phyloP scores from a whole-genome alignment of 768 basidiomycete genomes.

The Amanita polypyramis region DNA sequence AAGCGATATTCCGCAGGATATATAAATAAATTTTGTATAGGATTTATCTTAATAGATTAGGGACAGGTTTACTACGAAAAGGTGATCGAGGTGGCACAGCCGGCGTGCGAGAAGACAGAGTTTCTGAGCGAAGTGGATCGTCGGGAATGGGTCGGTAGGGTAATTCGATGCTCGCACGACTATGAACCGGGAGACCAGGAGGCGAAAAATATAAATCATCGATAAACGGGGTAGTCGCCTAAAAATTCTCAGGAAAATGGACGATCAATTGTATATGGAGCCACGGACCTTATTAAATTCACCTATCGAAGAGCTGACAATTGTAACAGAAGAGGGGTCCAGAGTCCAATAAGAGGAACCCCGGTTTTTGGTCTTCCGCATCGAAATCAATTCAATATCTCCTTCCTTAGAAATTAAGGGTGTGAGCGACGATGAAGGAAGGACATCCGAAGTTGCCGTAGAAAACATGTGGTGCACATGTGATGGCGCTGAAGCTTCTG shows the following conservation, averaged over 20 bases:
- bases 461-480: neutral
- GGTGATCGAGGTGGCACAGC: slow-evolving; percentile 2
- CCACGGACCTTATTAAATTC: neutral
- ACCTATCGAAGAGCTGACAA: neutral
- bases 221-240: neutral
- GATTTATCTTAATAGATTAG: neutral
- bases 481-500: neutral
- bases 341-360: neutral
- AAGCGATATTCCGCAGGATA: neutral
- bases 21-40: neutral
- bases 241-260: neutral
- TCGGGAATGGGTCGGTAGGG: neutral
- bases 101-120: neutral
- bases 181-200: neutral
- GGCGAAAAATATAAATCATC: neutral
- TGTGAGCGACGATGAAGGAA: neutral
- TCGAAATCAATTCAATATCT: neutral
- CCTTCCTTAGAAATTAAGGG: neutral
- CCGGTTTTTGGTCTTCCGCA: neutral
- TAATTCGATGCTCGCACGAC: neutral
- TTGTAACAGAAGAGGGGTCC: neutral
- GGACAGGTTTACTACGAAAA: neutral
- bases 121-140: neutral
- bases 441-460: neutral
- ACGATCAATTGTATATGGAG: neutral